These are phyloP conservation scores for Talaromyces sp. DNA, from an alignment of 2,329 filamentous ascomycete species.

Conservation along the genomic window DNA sequence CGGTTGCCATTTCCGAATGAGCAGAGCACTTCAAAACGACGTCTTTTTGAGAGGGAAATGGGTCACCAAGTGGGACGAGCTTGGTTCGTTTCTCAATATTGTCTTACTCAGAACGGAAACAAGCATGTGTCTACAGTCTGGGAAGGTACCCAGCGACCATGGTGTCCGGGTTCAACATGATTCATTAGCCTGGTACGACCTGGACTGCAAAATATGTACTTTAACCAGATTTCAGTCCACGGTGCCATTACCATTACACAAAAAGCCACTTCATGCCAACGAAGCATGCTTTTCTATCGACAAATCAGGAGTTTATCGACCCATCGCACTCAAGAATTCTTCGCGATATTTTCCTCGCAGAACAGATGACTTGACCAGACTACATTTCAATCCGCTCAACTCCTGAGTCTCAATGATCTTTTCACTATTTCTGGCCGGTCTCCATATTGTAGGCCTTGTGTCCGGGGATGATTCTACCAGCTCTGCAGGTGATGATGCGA, in stretches of 20 bases:
- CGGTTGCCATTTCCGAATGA: not conserved
- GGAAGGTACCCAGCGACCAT: not conserved
- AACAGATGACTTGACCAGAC: not conserved
- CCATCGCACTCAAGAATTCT: not conserved
- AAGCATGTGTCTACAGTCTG: not conserved
- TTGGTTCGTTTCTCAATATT: not conserved
- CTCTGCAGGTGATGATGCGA: not conserved
- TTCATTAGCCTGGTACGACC: not conserved
- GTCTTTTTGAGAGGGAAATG: not conserved
- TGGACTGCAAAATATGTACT: not conserved
- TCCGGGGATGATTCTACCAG: not conserved
- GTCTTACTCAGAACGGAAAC: not conserved
- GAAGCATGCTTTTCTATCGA: not conserved
- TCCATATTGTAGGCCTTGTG: not conserved
- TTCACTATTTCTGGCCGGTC: not conserved
- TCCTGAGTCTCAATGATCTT: not conserved
- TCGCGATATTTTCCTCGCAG: not conserved
- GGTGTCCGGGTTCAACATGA: not conserved
- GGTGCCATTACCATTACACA: not conserved
- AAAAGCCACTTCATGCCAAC: not conserved
- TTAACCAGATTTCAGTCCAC: not conserved
- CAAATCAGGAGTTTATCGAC: not conserved
- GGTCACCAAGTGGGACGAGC: not conserved
- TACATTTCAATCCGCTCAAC: not conserved
- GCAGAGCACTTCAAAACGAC: not conserved